Base-by-base conservation (phyloP, 306 rosid genomes). In the Potentilla sterilis region DNA sequence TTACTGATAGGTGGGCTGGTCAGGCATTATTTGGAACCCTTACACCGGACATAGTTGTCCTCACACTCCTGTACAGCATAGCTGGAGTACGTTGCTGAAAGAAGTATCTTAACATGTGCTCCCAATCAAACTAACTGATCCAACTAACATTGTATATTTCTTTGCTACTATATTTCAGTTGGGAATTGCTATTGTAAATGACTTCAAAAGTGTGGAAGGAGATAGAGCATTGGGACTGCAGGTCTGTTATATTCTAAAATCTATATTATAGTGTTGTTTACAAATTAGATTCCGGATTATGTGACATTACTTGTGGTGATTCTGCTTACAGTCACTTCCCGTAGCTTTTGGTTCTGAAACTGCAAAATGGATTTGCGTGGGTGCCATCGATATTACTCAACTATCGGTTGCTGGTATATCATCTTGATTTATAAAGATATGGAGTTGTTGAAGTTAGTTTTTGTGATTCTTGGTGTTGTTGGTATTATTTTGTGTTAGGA, bases 11-110 rank as follows among this genome's bases (percentile, higher is more conserved):
- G 99, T 96, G 98, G 99, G 99, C 99, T 46, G 99, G 99, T 77
- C 99, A 96, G 75, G 98, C 98, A 84, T 87, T 96, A 82, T 96
- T 96, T 84, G 99, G 99, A 77, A 96, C 98, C 71, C 99, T 96
- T 71, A 84, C 93, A 67, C 92, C 97, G 34, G 99, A 95, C 62
- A 85, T 92, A 68, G 67, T 96, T 74, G 86, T 96, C 84, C 93
- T 96, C 74, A 92, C 99, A 21, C 83, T 92, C 62, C 81, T 96
- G 77, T 96, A 96, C 87, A 96, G 99, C 87, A 82, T 92, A 79
- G 98, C 99, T 55, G 99, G 99, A 64, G 99, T 96, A 96, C 69
- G 98, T 87, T 57, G 64, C 75, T 67, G 67, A 61, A 52, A 46
- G 77, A 63, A 61, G n/a, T 54, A 70, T 81, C 70, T 64, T 74